Conservation (phyloP, 2,329 filamentous ascomycete genomes). For the Colletotrichum tofieldiae region DNA sequence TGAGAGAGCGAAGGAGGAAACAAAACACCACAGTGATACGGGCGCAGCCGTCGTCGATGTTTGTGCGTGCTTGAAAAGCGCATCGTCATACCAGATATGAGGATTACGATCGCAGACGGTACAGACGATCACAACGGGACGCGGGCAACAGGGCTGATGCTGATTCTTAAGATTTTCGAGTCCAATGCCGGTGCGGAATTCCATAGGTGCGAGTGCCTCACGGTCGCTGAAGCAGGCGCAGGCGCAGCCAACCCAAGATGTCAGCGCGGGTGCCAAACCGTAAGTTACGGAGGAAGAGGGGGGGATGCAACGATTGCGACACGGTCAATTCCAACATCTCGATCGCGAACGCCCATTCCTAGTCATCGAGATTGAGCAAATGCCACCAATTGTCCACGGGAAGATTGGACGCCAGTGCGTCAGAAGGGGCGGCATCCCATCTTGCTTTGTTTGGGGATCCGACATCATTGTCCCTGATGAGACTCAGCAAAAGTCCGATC, state of each 20-base stretch:
- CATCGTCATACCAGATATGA: slow-evolving; percentile 13
- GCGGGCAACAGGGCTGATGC: slow-evolving; percentile 30
- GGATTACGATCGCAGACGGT: slow-evolving; percentile 23
- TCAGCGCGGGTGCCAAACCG: slow-evolving; percentile 9
- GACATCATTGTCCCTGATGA: slow-evolving; percentile 39
- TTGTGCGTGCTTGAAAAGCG: slow-evolving; percentile 10
- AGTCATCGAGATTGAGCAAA: slow-evolving; percentile 43
- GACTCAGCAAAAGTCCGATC: slow-evolving; percentile 33
- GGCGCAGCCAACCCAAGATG: neutral
- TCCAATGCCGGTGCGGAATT: neutral
- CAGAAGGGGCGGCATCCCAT: slow-evolving; percentile 32
- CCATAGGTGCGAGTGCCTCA: neutral
- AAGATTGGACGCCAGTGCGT: slow-evolving; percentile 39
- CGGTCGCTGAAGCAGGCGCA: neutral
- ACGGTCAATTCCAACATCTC: slow-evolving; percentile 41
- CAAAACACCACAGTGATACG: slow-evolving; percentile 10
- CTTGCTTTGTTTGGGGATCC: slow-evolving; percentile 34
- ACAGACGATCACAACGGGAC: slow-evolving; percentile 27
- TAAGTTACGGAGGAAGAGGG: slow-evolving; percentile 34
- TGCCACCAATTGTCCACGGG: slow-evolving; percentile 30
- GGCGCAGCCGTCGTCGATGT: neutral
- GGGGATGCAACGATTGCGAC: slow-evolving; percentile 2
- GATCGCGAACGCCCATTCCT: slow-evolving; percentile 43
- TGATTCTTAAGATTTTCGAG: slow-evolving; percentile 1
- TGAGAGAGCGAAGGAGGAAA: slow-evolving; percentile 36